Conservation (phyloP, 495 filamentous ascomycete genomes). For the Collariella sp. region DNA sequence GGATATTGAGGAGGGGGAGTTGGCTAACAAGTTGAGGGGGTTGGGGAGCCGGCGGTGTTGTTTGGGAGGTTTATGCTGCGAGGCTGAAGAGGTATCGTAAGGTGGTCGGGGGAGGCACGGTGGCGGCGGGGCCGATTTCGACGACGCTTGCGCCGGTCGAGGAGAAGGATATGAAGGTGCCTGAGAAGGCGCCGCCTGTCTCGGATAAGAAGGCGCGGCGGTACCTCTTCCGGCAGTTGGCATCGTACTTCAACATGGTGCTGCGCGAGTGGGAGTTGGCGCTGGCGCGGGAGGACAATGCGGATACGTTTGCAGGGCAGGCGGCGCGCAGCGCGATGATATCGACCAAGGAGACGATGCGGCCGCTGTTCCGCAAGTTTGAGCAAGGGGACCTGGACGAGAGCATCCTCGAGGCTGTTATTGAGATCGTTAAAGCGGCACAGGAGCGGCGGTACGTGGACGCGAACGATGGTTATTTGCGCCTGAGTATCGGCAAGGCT, state of each 20-base stretch:
- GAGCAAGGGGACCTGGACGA: slow-evolving; percentile 71
- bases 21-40: slow-evolving; percentile 56
- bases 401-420: slow-evolving; percentile 68
- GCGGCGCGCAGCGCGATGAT: slow-evolving; percentile 70
- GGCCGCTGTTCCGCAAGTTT: slow-evolving; percentile 81
- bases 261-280: slow-evolving; percentile 78
- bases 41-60: slow-evolving; percentile 61
- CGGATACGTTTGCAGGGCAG: slow-evolving; percentile 66
- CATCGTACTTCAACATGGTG: slow-evolving; percentile 89
- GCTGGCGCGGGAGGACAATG: slow-evolving; percentile 60
- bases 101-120: slow-evolving; percentile 38
- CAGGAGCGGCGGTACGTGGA: slow-evolving; percentile 89
- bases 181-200: slow-evolving; percentile 45
- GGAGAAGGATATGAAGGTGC: slow-evolving; percentile 81
- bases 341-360: slow-evolving; percentile 76
- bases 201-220: slow-evolving; percentile 47
- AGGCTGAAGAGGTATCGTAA: slow-evolving; percentile 58
- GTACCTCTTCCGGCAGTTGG: slow-evolving; percentile 77
- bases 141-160: slow-evolving; percentile 68
- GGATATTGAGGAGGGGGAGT: slow-evolving; percentile 65
- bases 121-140: slow-evolving; percentile 43
- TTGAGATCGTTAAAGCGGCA: slow-evolving; percentile 88
- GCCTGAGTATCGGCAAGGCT: slow-evolving; percentile 93
- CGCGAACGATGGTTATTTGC: slow-evolving; percentile 89
- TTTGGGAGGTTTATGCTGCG: slow-evolving; percentile 78